These are phyloP conservation scores for Claviceps arundinis DNA, from an alignment of 2,329 filamentous ascomycete genomes.

Conservation along the genomic window DNA sequence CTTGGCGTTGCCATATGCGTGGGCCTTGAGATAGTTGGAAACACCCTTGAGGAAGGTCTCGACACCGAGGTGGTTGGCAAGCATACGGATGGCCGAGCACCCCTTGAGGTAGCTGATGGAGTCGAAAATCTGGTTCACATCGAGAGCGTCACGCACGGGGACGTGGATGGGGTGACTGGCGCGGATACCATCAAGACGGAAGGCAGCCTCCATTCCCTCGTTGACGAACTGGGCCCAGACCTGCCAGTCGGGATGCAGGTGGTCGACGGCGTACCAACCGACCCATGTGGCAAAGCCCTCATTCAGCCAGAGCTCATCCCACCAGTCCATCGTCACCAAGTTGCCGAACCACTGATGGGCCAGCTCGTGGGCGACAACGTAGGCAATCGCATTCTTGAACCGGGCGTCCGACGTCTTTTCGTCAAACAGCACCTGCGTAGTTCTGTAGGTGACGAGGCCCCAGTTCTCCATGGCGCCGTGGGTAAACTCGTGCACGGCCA, in stretches of 20 bases:
- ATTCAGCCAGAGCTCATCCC: constrained; percentile 86
- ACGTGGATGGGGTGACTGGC: constrained; percentile 95
- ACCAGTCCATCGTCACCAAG: constrained; percentile 94
- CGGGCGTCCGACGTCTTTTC: constrained; percentile 79
- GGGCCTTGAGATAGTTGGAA: constrained; percentile 72
- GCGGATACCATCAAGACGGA: constrained; percentile 77
- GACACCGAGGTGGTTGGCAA: constrained; percentile 77
- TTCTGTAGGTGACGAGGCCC: constrained; percentile 91
- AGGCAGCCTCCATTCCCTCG: constrained; percentile 85
- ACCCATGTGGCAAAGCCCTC: constrained; percentile 98
- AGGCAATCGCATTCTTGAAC: constrained; percentile 88
- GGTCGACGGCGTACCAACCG: constrained; percentile 82
- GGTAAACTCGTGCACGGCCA: constrained; percentile 88
- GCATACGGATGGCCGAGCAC: constrained; percentile 91
- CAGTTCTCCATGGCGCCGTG: constrained; percentile 89
- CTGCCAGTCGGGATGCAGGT: constrained; percentile 93
- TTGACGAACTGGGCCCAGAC: constrained; percentile 96
- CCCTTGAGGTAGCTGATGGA: constrained; percentile 94
- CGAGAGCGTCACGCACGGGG: constrained; percentile 80
- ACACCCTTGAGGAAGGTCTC: constrained; percentile 86
- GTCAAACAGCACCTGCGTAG: constrained; percentile 92
- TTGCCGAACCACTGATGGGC: constrained; percentile 96
- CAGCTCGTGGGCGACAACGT: constrained; percentile 95
- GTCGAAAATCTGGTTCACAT: constrained; percentile 97
- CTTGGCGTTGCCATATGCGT: constrained; percentile 81